phyloP scores from a whole-genome alignment of 345 rosid genomes.

The Bruguiera sexangula region DNA sequence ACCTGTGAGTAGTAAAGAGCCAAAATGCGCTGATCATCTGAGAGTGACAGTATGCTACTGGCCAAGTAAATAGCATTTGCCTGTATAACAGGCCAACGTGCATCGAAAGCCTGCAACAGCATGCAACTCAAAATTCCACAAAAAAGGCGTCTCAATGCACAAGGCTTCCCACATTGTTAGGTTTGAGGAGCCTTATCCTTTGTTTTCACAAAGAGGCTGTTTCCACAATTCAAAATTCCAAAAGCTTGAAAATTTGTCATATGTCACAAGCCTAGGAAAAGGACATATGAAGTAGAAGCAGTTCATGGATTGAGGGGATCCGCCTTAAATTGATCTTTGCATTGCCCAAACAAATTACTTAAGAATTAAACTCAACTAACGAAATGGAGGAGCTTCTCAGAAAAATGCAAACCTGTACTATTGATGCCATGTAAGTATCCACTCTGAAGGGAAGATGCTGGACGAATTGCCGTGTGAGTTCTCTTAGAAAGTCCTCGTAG shows the following conservation, averaged over 20 bases:
- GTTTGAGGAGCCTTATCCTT: no score
- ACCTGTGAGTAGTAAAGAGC: slow-evolving; percentile 77
- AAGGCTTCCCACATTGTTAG: no score
- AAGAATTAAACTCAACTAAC: background rate
- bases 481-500: slow-evolving; percentile 78
- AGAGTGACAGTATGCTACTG: slow-evolving; percentile 72
- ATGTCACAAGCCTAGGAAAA: no score
- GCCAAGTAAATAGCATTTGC: slow-evolving; percentile 90
- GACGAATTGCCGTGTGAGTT: slow-evolving; percentile 56
- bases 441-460: slow-evolving; percentile 65
- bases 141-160: no score
- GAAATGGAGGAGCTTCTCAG: background rate
- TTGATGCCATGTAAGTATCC: slow-evolving; percentile 70
- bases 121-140: background rate
- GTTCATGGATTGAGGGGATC: no score
- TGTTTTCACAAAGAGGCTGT: no score
- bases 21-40: slow-evolving; percentile 72
- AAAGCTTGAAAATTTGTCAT: no score
- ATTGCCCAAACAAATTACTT: no score
- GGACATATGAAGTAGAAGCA: no score
- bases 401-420: slow-evolving; percentile 62
- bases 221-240: no score
- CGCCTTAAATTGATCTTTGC: no score
- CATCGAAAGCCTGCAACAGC: slow-evolving; percentile 77
- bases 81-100: slow-evolving; percentile 87